Percentiles rank a stretch among this genome's conserved stretches.
Conservation (phyloP, 2,329 filamentous ascomycete genomes). For the Cladophialophora bantiana region DNA sequence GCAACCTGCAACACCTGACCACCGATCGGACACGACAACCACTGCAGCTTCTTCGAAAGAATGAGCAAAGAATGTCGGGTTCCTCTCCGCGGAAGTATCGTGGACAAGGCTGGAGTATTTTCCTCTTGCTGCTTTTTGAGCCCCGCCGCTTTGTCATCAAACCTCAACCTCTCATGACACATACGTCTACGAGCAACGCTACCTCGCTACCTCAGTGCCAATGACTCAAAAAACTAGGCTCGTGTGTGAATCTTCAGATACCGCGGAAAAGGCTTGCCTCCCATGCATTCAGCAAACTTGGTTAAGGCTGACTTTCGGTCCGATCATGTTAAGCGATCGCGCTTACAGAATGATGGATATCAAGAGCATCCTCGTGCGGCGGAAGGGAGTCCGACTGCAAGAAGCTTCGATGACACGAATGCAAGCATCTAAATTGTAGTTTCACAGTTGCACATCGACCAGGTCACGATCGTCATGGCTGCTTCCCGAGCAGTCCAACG, state of each 20-base stretch:
- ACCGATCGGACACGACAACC: neutral
- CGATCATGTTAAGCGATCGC: neutral
- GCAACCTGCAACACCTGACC: neutral
- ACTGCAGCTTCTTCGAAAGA: neutral
- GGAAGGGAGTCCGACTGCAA: neutral
- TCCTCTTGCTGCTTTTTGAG: neutral
- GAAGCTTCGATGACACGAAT: neutral
- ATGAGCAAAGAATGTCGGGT: neutral
- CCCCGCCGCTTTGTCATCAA: constrained; percentile 2
- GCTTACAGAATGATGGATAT: neutral
- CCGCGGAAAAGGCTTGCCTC: neutral
- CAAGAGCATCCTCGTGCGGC: neutral
- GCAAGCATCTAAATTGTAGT: neutral
- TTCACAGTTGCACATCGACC: neutral
- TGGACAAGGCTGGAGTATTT: neutral
- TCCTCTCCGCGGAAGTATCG: constrained; percentile 2
- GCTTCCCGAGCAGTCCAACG: constrained; percentile 10
- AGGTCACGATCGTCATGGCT: constrained; percentile 1
- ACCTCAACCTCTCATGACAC: neutral
- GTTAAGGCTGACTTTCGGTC: neutral
- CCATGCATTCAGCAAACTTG: neutral
- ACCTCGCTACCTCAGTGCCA: neutral
- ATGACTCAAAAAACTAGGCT: neutral
- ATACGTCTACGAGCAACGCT: neutral
- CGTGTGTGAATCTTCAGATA: neutral